These are phyloP conservation scores for Odonthalia washingtoniensis DNA, from an alignment of 31 red algal genomes.

Conservation along the genomic window DNA sequence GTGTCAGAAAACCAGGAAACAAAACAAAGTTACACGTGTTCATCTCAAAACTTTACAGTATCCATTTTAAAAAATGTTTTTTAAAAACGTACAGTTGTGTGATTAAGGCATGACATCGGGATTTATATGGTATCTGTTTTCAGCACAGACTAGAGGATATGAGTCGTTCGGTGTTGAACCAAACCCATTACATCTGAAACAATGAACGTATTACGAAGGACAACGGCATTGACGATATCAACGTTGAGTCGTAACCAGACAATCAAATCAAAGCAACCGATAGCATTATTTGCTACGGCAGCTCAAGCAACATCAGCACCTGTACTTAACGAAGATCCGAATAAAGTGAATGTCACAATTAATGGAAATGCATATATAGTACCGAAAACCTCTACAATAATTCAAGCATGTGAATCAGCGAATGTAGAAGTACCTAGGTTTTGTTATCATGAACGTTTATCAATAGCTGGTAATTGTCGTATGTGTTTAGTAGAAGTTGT, in stretches of 20 bases:
- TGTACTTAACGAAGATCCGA: not conserved
- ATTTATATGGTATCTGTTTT: too few relatives aligned
- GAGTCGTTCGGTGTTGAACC: not conserved
- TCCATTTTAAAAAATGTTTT: not conserved
- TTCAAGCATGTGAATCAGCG: slow-evolving; percentile 81
- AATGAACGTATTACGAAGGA: not conserved
- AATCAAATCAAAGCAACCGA: not conserved
- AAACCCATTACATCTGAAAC: not conserved
- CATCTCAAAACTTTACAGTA: not conserved
- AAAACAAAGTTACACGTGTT: not conserved
- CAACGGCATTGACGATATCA: not conserved
- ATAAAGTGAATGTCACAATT: slow-evolving; percentile 71
- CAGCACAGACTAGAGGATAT: not conserved
- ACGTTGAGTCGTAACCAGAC: not conserved
- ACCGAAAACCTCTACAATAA: slow-evolving; percentile 76
- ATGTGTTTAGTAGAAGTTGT: slow-evolving; percentile 99
- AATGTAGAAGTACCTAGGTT: slow-evolving; percentile 95
- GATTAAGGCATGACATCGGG: not conserved
- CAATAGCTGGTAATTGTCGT: slow-evolving; percentile 98
- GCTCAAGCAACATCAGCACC: slow-evolving; percentile 26
- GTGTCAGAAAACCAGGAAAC: not conserved
- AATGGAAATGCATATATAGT: slow-evolving; percentile 70
- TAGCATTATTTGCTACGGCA: not conserved
- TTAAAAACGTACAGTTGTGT: too few relatives aligned
- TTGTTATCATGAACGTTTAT: slow-evolving; percentile 99